Evolutionary conservation across 192 early-diverging fungal species (phyloP).

Genomic region (Phlyctochytrium planicorne): DNA sequence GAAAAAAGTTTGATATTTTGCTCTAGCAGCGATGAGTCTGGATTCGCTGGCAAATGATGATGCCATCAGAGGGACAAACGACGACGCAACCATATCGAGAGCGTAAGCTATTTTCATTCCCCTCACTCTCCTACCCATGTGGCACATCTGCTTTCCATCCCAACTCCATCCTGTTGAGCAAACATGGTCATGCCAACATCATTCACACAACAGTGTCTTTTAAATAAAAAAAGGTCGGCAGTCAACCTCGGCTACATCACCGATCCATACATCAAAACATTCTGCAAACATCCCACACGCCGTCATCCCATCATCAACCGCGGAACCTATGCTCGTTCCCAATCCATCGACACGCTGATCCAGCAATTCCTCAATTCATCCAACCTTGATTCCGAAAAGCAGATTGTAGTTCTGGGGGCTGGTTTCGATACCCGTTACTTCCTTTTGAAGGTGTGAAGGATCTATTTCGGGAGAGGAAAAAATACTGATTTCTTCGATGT

Average conservation of each 20-base stretch:
- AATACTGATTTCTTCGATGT: constrained; percentile 5
- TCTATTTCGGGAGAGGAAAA: constrained; percentile 26
- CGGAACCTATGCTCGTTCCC: constrained; percentile 78
- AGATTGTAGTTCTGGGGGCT: constrained; percentile 86
- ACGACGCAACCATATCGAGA: constrained; percentile 82
- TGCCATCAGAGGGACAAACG: constrained; percentile 84
- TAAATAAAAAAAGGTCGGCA: too few species aligned
- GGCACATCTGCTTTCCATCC: too few species aligned
- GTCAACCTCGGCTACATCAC: constrained; percentile 76
- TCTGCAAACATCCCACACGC: constrained; percentile 63
- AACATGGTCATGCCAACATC: too few species aligned
- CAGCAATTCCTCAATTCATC: constrained; percentile 55
- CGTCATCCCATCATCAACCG: constrained; percentile 92
- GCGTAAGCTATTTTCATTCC: constrained; percentile 51
- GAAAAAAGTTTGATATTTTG: too few species aligned
- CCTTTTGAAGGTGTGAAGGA: constrained; percentile 66
- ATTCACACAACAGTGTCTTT: too few species aligned
- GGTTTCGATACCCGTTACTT: constrained; percentile 95
- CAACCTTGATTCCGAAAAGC: constrained; percentile 43
- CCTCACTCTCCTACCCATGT: constrained; percentile 2
- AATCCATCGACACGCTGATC: constrained; percentile 65
- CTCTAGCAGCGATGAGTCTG: too few species aligned
- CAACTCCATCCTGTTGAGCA: too few species aligned
- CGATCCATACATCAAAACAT: constrained; percentile 65
- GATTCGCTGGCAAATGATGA: too few species aligned